Conservation (phyloP, 148 eudicot genomes). For the Chenopodium suecicum region DNA sequence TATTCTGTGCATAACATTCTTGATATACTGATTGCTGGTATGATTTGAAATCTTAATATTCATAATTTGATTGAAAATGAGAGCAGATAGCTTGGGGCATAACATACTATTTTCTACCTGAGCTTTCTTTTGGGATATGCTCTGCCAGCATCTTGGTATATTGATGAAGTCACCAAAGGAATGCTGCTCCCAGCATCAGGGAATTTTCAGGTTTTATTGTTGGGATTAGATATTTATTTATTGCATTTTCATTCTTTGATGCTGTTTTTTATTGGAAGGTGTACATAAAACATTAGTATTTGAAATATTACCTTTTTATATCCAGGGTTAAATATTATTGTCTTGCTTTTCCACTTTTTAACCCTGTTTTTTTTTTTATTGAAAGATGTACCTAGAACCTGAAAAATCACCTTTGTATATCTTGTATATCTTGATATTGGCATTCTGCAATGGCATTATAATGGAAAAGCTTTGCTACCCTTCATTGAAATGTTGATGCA, state of each 20-base stretch:
- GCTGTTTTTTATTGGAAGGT: neutral
- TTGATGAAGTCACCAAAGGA: neutral
- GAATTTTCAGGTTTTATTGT: neutral
- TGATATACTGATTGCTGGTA: neutral
- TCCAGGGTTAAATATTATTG: neutral
- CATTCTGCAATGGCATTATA: neutral
- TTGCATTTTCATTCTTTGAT: neutral
- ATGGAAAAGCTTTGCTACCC: neutral
- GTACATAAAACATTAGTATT: conserved; percentile 1
- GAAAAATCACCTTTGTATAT: neutral
- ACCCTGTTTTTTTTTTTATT: too few relatives aligned
- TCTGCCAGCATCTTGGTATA: neutral
- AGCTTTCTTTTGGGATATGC: neutral
- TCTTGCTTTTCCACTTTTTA: neutral
- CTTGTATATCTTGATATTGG: neutral
- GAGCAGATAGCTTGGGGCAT: neutral
- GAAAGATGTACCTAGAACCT: too few relatives aligned
- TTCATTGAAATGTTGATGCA: neutral
- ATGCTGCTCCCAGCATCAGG: neutral
- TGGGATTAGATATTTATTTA: neutral
- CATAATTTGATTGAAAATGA: neutral
- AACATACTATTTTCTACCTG: neutral
- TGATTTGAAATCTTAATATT: neutral
- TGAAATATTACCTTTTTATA: conserved; percentile 7
- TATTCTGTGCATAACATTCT: neutral